Evolutionary conservation across 495 filamentous ascomycete species (phyloP).

Genomic region (Chaetomium fimeti): DNA sequence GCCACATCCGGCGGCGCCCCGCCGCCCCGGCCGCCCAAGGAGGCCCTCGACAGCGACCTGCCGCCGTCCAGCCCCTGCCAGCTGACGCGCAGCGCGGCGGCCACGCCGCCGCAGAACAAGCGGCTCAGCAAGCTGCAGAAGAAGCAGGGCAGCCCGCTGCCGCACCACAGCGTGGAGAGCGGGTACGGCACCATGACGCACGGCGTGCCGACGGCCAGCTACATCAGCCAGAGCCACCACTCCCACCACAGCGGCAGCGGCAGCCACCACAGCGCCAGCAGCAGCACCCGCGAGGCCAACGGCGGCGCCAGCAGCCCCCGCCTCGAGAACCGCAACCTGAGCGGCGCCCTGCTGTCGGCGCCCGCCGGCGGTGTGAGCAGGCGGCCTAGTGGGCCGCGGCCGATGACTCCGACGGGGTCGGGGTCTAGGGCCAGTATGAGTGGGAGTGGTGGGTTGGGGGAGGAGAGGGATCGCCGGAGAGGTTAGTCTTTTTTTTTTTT

Average conservation of each 20-base stretch:
- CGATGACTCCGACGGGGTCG: constrained; percentile 49
- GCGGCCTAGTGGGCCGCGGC: constrained; percentile 51
- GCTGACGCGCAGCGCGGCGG: constrained; percentile 20
- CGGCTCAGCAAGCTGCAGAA: constrained; percentile 47
- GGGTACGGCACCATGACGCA: constrained; percentile 51
- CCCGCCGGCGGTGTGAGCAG: constrained; percentile 35
- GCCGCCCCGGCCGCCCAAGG: constrained; percentile 54
- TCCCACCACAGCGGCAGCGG: constrained; percentile 21
- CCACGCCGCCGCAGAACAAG: constrained; percentile 38
- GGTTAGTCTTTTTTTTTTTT: constrained; percentile 37
- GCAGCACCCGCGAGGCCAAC: constrained; percentile 18
- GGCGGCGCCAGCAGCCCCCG: constrained; percentile 40
- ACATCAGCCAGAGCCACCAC: constrained; percentile 27
- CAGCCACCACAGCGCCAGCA: background rate
- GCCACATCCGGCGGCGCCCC: constrained; percentile 38
- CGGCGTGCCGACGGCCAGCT: constrained; percentile 39
- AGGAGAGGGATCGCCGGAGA: constrained; percentile 46
- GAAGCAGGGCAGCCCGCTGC: constrained; percentile 38
- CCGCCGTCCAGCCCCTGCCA: constrained; percentile 21
- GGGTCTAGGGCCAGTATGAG: constrained; percentile 21
- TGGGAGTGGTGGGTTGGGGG: constrained; percentile 14
- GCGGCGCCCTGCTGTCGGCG: constrained; percentile 30
- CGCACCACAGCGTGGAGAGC: constrained; percentile 50
- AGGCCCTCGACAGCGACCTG: constrained; percentile 38
- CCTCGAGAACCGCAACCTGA: constrained; percentile 49